A percentile compares a stretch with the other conserved stretches of the same genome.
Conservation (phyloP, 306 rosid genomes). For the Abrus precatorius region DNA sequence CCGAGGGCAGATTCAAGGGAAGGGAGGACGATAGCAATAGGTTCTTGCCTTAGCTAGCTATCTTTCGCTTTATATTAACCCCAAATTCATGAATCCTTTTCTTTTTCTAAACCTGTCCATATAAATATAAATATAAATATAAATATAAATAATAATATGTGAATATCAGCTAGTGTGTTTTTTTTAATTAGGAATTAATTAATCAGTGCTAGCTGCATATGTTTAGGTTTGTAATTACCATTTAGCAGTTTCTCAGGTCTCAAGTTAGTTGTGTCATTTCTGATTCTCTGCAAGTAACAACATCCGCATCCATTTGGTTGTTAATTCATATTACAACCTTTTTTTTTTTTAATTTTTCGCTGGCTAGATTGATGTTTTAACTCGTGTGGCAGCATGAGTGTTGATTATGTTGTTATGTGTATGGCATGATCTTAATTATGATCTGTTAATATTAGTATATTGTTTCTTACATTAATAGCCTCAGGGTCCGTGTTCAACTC, state of each 20-base stretch:
- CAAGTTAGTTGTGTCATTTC: not conserved
- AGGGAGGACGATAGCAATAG: conserved; percentile 57
- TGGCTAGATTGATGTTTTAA: not conserved
- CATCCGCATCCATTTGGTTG: conserved; percentile 6
- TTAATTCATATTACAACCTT: not conserved
- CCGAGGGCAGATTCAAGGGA: conserved; percentile 60
- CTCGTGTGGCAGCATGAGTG: too few species aligned
- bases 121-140: not conserved
- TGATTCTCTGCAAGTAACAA: conserved; percentile 4
- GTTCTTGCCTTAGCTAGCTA: conserved; percentile 63
- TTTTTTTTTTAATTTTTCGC: too few species aligned
- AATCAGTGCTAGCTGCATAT: not conserved
- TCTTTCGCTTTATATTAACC: not conserved
- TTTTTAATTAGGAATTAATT: not conserved
- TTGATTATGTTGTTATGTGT: too few species aligned
- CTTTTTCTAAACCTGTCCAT: conserved; percentile 17
- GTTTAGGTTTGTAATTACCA: conserved; percentile 32
- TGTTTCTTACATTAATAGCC: too few species aligned
- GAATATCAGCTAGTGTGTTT: conserved; percentile 5
- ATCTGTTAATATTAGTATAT: too few species aligned
- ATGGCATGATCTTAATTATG: too few species aligned
- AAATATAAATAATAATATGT: not conserved
- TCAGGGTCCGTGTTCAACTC: not conserved
- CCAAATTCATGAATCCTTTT: conserved; percentile 28
- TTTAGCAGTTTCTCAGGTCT: not conserved